Conservation (phyloP, 1,139 yeast species). For the Eremothecium gossypii region DNA sequence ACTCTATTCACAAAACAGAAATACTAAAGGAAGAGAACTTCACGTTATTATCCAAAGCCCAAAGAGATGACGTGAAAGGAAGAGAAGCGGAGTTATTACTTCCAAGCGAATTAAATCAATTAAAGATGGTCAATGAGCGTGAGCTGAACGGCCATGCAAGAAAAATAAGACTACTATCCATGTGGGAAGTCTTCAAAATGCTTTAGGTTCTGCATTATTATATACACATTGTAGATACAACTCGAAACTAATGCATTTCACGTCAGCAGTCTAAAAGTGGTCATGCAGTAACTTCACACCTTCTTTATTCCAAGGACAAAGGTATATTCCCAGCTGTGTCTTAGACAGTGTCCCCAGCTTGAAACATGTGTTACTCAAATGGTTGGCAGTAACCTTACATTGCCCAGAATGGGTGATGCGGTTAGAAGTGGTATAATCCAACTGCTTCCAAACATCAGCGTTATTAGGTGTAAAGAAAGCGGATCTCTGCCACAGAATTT, state of each 20-base stretch:
- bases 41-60: conserved; percentile 66
- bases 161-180: conserved; percentile 43
- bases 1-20: conserved; percentile 47
- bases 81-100: conserved; percentile 66
- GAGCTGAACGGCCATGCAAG: conserved; percentile 49
- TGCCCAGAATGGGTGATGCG: conserved; percentile 39
- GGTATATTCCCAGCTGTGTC: conserved; percentile 50
- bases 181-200: conserved; percentile 44
- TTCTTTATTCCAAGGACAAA: conserved; percentile 36
- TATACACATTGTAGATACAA: conserved; percentile 1
- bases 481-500: conserved; percentile 52
- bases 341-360: conserved; percentile 40
- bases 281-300: conserved; percentile 19
- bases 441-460: conserved; percentile 54
- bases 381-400: conserved; percentile 40
- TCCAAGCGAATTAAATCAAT: conserved; percentile 64
- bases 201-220: conserved; percentile 10
- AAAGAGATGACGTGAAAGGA: conserved; percentile 84
- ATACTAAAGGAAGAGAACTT: conserved; percentile 52
- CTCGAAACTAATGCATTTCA: background rate
- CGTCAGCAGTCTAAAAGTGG: conserved; percentile 19
- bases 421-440: conserved; percentile 47
- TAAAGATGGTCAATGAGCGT: conserved; percentile 49
- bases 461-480: conserved; percentile 71
- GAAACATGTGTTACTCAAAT: conserved; percentile 44